Evolutionary conservation across 495 filamentous ascomycete species (phyloP).

Genomic region (Evernia prunastri): DNA sequence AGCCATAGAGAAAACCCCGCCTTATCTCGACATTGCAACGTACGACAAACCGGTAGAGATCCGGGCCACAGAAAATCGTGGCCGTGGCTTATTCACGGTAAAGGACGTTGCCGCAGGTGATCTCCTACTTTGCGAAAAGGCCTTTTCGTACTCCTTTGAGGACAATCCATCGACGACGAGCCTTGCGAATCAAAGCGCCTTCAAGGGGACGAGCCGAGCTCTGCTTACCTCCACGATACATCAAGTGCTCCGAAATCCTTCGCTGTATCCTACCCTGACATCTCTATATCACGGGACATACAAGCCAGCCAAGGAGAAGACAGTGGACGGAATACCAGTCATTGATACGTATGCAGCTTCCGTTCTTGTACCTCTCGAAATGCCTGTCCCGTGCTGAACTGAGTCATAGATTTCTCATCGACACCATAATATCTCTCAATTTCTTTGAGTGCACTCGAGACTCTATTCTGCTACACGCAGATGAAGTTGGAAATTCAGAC

Average conservation of each 20-base stretch:
- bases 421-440: slow-evolving; percentile 32
- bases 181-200: not conserved
- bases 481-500: slow-evolving; percentile 21
- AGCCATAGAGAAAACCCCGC: not conserved
- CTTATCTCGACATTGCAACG: slow-evolving; percentile 1
- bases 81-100: not conserved
- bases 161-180: not conserved
- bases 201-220: not conserved
- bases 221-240: not conserved
- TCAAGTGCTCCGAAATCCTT: not conserved
- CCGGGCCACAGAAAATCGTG: not conserved
- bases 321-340: not conserved
- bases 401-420: not conserved
- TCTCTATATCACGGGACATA: too few relatives aligned
- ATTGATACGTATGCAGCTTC: slow-evolving; percentile 1
- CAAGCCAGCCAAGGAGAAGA: too few relatives aligned
- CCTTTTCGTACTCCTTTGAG: not conserved
- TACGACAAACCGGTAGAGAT: not conserved
- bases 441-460: slow-evolving; percentile 41
- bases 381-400: not conserved
- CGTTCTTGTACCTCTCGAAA: not conserved
- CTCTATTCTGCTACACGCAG: slow-evolving; percentile 27
- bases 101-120: slow-evolving; percentile 1
- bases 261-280: too few relatives aligned
- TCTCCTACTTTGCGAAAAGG: slow-evolving; percentile 3